Percentiles rank a stretch among this genome's conserved stretches.
Evolutionary conservation across 2,329 filamentous ascomycete genomes (phyloP).

Genomic region (Sporothrix inflata): DNA sequence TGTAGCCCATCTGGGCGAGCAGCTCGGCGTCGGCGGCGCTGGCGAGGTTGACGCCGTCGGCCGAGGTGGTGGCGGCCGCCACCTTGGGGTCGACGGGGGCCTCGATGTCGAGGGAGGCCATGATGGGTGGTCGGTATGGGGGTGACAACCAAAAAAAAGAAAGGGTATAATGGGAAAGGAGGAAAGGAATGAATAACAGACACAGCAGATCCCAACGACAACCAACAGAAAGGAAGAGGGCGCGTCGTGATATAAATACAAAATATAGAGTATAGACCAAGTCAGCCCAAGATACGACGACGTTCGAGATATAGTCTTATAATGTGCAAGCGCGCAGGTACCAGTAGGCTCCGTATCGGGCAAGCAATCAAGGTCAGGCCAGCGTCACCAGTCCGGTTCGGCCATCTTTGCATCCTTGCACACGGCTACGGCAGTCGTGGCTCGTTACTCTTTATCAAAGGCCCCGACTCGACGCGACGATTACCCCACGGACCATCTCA

Average conservation of each 20-base stretch:
- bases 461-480: background rate
- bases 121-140: background rate
- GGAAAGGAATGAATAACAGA: background rate
- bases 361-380: constrained; percentile 1
- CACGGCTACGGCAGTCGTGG: background rate
- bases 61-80: constrained; percentile 25
- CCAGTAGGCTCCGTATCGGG: background rate
- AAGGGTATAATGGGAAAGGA: background rate
- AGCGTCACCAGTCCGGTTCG: background rate
- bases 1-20: constrained; percentile 42
- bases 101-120: constrained; percentile 31
- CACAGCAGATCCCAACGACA: background rate
- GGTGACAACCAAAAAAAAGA: background rate
- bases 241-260: background rate
- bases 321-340: background rate
- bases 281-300: no score
- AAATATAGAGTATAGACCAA: background rate
- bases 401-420: no score
- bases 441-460: background rate
- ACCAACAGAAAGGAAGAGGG: background rate
- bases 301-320: background rate
- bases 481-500: background rate
- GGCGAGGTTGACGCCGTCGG: constrained; percentile 35
- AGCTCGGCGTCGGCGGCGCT: constrained; percentile 41
- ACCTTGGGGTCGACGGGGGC: constrained; percentile 32